These are phyloP conservation scores for Candida easanensis DNA, from an alignment of 805 yeast genomes.

Conservation along the genomic window DNA sequence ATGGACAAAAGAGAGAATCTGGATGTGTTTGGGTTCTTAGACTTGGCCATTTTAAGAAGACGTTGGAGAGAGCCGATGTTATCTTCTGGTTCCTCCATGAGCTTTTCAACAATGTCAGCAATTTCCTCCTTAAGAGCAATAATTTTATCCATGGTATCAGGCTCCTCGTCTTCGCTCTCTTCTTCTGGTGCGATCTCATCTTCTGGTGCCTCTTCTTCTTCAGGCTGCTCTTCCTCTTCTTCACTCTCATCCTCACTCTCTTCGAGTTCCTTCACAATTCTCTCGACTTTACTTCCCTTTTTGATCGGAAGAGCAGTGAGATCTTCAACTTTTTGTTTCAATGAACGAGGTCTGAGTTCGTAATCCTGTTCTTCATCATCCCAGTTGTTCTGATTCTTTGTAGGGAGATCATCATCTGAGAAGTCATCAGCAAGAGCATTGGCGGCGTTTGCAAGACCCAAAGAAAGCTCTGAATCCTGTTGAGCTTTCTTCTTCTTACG, in stretches of 20 bases:
- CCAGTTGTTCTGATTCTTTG: conserved; percentile 35
- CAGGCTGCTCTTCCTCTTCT: conserved; percentile 13
- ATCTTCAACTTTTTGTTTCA: conserved; percentile 41
- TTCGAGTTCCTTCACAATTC: conserved; percentile 46
- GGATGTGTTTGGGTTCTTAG: conserved; percentile 61
- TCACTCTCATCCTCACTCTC: conserved; percentile 19
- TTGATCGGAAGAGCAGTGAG: conserved; percentile 82
- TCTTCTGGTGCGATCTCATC: conserved; percentile 28
- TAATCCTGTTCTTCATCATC: conserved; percentile 79
- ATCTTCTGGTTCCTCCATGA: conserved; percentile 90
- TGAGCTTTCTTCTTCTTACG: conserved; percentile 25
- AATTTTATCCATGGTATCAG: conserved; percentile 53
- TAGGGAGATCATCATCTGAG: conserved; percentile 1
- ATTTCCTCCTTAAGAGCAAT: conserved; percentile 73
- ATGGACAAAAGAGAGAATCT: conserved; percentile 76
- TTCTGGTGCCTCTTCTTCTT: conserved; percentile 28
- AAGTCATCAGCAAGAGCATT: conserved; percentile 13
- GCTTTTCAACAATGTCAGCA: conserved; percentile 72
- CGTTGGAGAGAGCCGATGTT: conserved; percentile 62
- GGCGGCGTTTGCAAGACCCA: conserved; percentile 25
- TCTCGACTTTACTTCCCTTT: conserved; percentile 68
- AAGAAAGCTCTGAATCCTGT: conserved; percentile 22
- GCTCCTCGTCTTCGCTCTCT: conserved; percentile 30
- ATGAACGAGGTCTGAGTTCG: conserved; percentile 66
- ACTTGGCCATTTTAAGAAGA: conserved; percentile 65